Evolutionary conservation across 257 asterid genomes (phyloP).

Genomic region (Solanum commersonii): DNA sequence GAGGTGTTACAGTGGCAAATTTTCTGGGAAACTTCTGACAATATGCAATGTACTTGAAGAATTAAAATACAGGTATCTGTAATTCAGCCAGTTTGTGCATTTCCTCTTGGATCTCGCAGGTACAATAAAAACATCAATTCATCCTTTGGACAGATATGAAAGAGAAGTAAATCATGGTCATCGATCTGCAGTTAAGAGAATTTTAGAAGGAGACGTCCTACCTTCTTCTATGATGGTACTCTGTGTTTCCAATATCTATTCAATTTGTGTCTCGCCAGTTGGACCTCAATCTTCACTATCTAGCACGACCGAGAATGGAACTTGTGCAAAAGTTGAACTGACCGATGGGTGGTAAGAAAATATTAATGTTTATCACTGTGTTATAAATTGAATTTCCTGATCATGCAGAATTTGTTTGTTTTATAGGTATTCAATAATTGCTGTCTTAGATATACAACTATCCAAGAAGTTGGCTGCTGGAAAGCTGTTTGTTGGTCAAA

Average conservation of each 20-base stretch:
- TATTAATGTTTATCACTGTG: not conserved
- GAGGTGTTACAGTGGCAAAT: slow-evolving; percentile 68
- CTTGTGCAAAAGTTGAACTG: slow-evolving; percentile 52
- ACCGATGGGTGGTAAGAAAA: slow-evolving; percentile 96
- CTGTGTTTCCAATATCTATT: slow-evolving; percentile 63
- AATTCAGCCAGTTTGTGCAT: not conserved
- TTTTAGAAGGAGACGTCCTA: slow-evolving; percentile 78
- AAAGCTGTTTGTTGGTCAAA: slow-evolving; percentile 89
- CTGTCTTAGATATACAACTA: slow-evolving; percentile 67
- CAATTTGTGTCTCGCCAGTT: slow-evolving; percentile 16
- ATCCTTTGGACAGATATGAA: slow-evolving; percentile 54
- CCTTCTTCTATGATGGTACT: slow-evolving; percentile 85
- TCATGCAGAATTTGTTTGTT: slow-evolving; percentile 7
- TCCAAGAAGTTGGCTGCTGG: slow-evolving; percentile 62
- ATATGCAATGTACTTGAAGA: slow-evolving; percentile 81
- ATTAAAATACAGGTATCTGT: slow-evolving; percentile 62
- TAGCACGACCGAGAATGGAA: slow-evolving; percentile 17
- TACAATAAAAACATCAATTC: slow-evolving; percentile 4
- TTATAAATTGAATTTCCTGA: not conserved
- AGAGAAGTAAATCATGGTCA: slow-evolving; percentile 91
- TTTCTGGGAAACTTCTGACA: slow-evolving; percentile 60
- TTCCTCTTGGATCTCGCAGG: slow-evolving; percentile 3
- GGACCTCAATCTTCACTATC: slow-evolving; percentile 29
- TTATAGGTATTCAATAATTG: slow-evolving; percentile 70
- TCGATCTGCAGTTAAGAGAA: slow-evolving; percentile 75